phyloP scores from a whole-genome alignment of 2,329 filamentous ascomycete genomes.

The Ascochyta pisi region DNA sequence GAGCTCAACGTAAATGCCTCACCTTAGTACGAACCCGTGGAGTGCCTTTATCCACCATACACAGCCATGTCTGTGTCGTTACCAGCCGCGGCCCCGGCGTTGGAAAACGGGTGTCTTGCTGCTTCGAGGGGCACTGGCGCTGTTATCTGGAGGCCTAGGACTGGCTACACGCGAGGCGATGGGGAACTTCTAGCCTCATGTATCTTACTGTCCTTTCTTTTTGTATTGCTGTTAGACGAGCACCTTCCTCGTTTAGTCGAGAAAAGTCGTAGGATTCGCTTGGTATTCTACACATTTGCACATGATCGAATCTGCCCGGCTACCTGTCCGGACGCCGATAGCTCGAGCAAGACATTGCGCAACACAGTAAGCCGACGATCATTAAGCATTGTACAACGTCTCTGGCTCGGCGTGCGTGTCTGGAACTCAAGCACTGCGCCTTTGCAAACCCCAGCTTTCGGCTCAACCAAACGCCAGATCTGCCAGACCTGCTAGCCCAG shows the following conservation, averaged over 20 bases:
- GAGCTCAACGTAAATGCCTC: slow-evolving; percentile 19
- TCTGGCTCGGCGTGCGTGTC: not conserved
- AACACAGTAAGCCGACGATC: slow-evolving; percentile 12
- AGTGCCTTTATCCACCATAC: slow-evolving; percentile 17
- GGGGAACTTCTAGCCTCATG: slow-evolving; percentile 6
- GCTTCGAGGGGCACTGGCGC: slow-evolving; percentile 3
- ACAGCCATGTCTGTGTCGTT: not conserved
- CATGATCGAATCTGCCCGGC: slow-evolving; percentile 3
- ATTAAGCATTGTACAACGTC: slow-evolving; percentile 6
- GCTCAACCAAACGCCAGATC: not conserved
- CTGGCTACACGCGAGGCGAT: slow-evolving; percentile 5
- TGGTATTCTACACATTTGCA: slow-evolving; percentile 11
- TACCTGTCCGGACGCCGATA: not conserved
- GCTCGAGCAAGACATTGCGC: slow-evolving; percentile 4
- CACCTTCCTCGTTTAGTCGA: slow-evolving; percentile 20
- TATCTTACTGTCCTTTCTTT: slow-evolving; percentile 2
- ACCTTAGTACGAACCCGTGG: slow-evolving; percentile 13
- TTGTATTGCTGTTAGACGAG: slow-evolving; percentile 8
- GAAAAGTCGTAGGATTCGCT: slow-evolving; percentile 6
- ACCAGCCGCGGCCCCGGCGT: slow-evolving; percentile 10
- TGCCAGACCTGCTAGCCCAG: slow-evolving; percentile 2
- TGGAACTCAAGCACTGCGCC: not conserved
- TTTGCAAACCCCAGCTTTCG: slow-evolving; percentile 4
- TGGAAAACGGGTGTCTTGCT: slow-evolving; percentile 15
- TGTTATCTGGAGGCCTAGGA: slow-evolving; percentile 7